Evolutionary conservation across 345 rosid genomes (phyloP).

Genomic region (Ceriops tagal): DNA sequence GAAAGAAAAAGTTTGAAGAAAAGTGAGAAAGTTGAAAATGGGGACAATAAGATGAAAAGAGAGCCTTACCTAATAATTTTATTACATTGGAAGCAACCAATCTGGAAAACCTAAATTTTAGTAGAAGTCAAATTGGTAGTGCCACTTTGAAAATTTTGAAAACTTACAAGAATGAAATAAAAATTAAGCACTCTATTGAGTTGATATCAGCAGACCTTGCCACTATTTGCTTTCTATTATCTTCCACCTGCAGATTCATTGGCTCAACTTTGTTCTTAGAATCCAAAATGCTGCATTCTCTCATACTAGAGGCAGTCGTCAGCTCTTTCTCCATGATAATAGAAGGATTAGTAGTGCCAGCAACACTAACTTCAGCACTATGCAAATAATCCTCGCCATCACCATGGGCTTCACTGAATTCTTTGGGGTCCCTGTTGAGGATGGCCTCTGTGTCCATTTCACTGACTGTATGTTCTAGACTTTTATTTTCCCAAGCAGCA

Average conservation of each 20-base stretch:
- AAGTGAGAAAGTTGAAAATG: no score
- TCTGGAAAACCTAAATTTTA: conserved; percentile 50
- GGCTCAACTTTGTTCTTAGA: conserved; percentile 29
- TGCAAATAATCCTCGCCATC: conserved; percentile 13
- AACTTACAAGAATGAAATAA: conserved; percentile 8
- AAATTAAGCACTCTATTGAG: conserved; percentile 13
- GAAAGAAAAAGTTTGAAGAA: no score
- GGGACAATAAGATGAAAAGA: no score
- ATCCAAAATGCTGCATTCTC: conserved; percentile 13
- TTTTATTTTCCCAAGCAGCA: conserved; percentile 19
- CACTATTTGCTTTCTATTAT: conserved; percentile 25
- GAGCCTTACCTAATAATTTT: no score
- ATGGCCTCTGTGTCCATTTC: conserved; percentile 9
- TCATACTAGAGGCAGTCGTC: conserved; percentile 16
- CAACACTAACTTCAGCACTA: conserved; percentile 21
- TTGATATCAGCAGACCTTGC: conserved; percentile 49
- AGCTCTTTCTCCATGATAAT: conserved; percentile 17
- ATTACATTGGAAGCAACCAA: conserved; percentile 34
- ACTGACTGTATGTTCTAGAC: conserved; percentile 21
- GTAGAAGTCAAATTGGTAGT: conserved; percentile 16
- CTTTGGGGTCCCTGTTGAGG: conserved; percentile 11
- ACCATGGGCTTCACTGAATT: conserved; percentile 11
- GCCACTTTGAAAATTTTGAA: conserved; percentile 22
- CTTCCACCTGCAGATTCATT: conserved; percentile 24
- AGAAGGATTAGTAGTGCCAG: conserved; percentile 17